Evolutionary conservation across 805 yeast species (phyloP), one percentile per base, ranked within the genome.

Genomic region (Barnettozyma botsteinii): DNA sequence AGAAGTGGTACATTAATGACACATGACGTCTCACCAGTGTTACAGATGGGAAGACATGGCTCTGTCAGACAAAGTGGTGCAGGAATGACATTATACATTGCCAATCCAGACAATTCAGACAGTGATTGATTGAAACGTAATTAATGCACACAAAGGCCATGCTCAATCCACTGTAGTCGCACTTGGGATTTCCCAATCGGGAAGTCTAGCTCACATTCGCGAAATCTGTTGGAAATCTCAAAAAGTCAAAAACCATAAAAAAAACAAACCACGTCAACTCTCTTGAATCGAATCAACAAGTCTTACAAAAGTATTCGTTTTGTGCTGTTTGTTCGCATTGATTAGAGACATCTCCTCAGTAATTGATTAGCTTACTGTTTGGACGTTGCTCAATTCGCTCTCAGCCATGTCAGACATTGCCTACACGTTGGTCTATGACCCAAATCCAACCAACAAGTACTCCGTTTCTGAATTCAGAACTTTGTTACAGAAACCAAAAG

Each of bases 401-500:
- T 9, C 23, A 8, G 24, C 29, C 28, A 55, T 56, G 60, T 35
- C 58, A 13, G 58, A 55, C 30, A 40, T 43, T n/a, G 88, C 89
- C 9, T 86, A 86, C 59, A 85, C 94, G 22, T 69, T 87, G 65
- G 81, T 87, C 41, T 81, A 76, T 61, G 91, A 87, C 57, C 85
- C 89, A 25, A 72, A 77, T 49, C 68, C 84, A 52, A 74, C 81
- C 43, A 64, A 68, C 41, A 78, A 75, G 62, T 56, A 63, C 61
- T 70, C 86, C 11, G 75, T 75, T 39, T 71, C 77, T 53, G 96
- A 88, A 65, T 81, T 84, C 66, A 81, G 78, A 57, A 72, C 75
- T 38, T 70, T 80, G 50, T 72, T 93, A 51, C 98, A 93, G 66
- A 86, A 85, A 62, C 93, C 95, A 40, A 77, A 77, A 48, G 98